phyloP scores from a whole-genome alignment of 208 protist genomes.

The Lotmaria passim region DNA sequence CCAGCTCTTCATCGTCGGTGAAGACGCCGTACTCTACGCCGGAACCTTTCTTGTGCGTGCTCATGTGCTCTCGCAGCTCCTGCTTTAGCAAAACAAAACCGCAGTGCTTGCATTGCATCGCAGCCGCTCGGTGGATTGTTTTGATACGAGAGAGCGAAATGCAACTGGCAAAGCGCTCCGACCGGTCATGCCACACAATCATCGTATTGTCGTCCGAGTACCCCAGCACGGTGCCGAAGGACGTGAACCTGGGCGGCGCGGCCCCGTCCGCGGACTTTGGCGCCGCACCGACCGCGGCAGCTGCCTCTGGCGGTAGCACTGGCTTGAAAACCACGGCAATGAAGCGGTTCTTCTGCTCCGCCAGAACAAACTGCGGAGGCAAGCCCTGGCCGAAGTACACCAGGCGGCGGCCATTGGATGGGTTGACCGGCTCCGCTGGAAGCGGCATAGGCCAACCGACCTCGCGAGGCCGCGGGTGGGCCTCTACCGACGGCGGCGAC shows the following conservation, averaged over 20 bases:
- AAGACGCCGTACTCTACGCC: constrained; percentile 58
- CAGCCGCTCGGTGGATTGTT: constrained; percentile 46
- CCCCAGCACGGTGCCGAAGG: constrained; percentile 72
- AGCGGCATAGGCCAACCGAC: constrained; percentile 49
- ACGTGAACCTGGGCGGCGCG: constrained; percentile 27
- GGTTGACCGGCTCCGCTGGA: constrained; percentile 55
- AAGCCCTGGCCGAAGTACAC: constrained; percentile 60
- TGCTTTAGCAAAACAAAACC: constrained; percentile 53
- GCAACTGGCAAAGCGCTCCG: constrained; percentile 62
- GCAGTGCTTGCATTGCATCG: constrained; percentile 71
- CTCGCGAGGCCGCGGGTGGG: constrained; percentile 33
- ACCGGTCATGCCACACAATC: constrained; percentile 80
- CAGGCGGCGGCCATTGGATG: constrained; percentile 46
- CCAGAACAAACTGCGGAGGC: constrained; percentile 43
- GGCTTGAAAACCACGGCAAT: constrained; percentile 51
- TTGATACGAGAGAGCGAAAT: constrained; percentile 52
- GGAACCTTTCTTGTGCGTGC: constrained; percentile 58
- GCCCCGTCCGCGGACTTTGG: constrained; percentile 1
- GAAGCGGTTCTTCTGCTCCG: constrained; percentile 48
- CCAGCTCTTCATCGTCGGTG: constrained; percentile 48
- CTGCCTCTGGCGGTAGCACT: constrained; percentile 10
- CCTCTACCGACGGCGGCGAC: constrained; percentile 31
- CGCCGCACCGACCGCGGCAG: constrained; percentile 5
- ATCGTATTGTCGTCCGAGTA: constrained; percentile 75
- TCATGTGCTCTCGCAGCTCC: constrained; percentile 66